Percentiles rank a stretch among this genome's conserved stretches.
Evolutionary conservation across 2,329 filamentous ascomycete genomes (phyloP).

Genomic region (Xylaria multiplex): DNA sequence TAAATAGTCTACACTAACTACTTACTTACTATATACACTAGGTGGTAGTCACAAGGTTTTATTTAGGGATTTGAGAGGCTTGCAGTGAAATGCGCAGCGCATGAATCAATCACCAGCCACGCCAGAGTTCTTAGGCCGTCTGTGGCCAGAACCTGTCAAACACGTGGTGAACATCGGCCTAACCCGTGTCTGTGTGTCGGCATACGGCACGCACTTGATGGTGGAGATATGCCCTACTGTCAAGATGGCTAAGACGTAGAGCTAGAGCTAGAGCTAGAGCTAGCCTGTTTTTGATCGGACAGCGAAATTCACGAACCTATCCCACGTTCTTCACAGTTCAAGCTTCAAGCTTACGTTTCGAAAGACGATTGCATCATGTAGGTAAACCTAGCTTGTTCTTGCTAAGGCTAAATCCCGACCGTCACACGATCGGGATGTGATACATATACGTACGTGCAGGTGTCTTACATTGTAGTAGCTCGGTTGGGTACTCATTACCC

Average conservation of each 20-base stretch:
- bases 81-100: background rate
- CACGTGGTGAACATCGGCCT: constrained; percentile 31
- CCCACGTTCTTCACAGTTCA: too few relatives aligned
- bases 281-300: background rate
- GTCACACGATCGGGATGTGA: constrained; percentile 17
- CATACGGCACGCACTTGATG: constrained; percentile 17
- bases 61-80: background rate
- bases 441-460: background rate
- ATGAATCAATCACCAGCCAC: too few relatives aligned
- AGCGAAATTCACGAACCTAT: background rate
- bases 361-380: constrained; percentile 1
- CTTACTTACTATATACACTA: too few relatives aligned
- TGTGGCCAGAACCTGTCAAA: constrained; percentile 32
- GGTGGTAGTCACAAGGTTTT: background rate
- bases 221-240: constrained; percentile 12
- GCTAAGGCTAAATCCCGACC: background rate
- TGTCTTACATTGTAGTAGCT: constrained; percentile 20
- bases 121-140: background rate
- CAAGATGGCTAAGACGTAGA: constrained; percentile 11
- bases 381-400: constrained; percentile 6
- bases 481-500: background rate
- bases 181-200: constrained; percentile 22
- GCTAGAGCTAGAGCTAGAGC: background rate
- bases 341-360: background rate
- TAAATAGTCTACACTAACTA: background rate